These are phyloP conservation scores for Tolypocladium pustulatum DNA, from an alignment of 2,329 filamentous ascomycete species.

Conservation along the genomic window DNA sequence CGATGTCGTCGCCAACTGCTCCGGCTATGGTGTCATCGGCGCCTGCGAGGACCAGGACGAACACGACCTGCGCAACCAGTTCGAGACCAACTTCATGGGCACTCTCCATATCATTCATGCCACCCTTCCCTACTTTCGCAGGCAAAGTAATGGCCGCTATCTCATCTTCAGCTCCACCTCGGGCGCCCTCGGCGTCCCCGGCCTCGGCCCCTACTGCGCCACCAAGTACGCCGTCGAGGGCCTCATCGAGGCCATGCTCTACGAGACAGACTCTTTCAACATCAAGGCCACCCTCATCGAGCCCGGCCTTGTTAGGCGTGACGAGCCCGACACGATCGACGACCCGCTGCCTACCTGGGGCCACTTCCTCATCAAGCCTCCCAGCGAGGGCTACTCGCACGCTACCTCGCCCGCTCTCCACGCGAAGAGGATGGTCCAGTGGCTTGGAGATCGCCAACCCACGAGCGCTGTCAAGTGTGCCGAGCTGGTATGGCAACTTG, in stretches of 20 bases:
- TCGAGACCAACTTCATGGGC: conserved; percentile 96
- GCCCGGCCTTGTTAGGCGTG: conserved; percentile 76
- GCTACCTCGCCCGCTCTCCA: conserved; percentile 77
- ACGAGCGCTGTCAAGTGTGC: conserved; percentile 88
- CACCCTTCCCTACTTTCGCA: conserved; percentile 77
- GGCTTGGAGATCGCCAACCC: conserved; percentile 86
- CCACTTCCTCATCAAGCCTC: conserved; percentile 82
- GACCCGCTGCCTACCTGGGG: conserved; percentile 70
- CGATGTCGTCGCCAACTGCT: conserved; percentile 88
- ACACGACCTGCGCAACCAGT: conserved; percentile 87
- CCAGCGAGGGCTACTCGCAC: conserved; percentile 70
- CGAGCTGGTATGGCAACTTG: conserved; percentile 88
- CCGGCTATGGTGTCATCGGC: conserved; percentile 89
- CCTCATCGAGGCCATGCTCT: conserved; percentile 90
- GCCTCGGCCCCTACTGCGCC: conserved; percentile 87
- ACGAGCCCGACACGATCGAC: conserved; percentile 54
- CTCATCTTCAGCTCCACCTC: conserved; percentile 91
- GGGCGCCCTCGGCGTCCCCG: conserved; percentile 86
- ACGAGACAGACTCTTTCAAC: conserved; percentile 85
- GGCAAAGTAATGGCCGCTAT: conserved; percentile 67
- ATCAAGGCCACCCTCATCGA: conserved; percentile 92
- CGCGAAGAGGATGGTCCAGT: conserved; percentile 83
- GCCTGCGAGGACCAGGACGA: conserved; percentile 96
- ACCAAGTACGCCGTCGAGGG: conserved; percentile 97
- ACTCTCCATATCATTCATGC: conserved; percentile 87